Evolutionary conservation across 805 yeast species (phyloP).

Genomic region (Suhomyces xylopsoci): DNA sequence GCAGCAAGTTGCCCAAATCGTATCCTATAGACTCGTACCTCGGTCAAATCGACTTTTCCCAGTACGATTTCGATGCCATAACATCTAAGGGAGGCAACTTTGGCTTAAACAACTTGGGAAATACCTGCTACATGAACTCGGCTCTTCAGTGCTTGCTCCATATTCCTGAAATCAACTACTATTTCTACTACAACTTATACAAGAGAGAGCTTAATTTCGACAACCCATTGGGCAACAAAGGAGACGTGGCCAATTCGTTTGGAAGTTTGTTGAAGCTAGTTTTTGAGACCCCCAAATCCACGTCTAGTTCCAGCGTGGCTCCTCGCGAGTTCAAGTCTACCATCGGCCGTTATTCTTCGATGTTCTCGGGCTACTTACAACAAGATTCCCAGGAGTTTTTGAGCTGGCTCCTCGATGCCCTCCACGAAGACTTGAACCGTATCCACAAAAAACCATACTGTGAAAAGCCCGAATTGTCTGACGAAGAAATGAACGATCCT

Average conservation of each 20-base stretch:
- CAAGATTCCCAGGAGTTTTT: conserved; percentile 94
- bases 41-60: conserved; percentile 7
- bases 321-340: conserved; percentile 79
- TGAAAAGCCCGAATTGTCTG: conserved; percentile 80
- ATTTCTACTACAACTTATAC: conserved; percentile 63
- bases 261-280: conserved; percentile 62
- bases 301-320: conserved; percentile 23
- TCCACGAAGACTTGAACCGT: conserved; percentile 90
- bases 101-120: conserved; percentile 76
- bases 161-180: conserved; percentile 75
- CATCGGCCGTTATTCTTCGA: conserved; percentile 72
- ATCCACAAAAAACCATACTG: conserved; percentile 79
- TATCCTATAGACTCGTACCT: conserved; percentile 5
- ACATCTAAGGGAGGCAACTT: conserved; percentile 37
- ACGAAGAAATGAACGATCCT: conserved; percentile 54
- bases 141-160: conserved; percentile 88
- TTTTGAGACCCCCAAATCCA: conserved; percentile 37
- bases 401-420: conserved; percentile 80
- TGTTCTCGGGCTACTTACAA: conserved; percentile 79
- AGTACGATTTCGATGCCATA: conserved; percentile 12
- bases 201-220: conserved; percentile 63
- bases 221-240: conserved; percentile 85
- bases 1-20: not conserved
- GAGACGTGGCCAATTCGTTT: conserved; percentile 77
- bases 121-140: conserved; percentile 92